Percentiles rank a stretch among this genome's conserved stretches.
phyloP scores from a whole-genome alignment of 805 yeast genomes.

The Pichia thaimueangensis region DNA sequence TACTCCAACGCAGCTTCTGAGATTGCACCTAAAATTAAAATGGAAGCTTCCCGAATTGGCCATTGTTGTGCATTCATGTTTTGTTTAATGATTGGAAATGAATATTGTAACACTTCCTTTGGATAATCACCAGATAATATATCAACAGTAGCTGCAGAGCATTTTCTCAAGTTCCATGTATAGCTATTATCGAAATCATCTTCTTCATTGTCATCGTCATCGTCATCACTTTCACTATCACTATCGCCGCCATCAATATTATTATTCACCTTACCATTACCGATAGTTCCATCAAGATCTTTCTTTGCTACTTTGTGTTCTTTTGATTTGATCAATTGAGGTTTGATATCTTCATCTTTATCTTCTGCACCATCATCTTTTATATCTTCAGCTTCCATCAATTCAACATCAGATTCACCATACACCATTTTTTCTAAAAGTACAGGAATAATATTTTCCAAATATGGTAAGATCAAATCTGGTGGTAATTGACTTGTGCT shows the following conservation, averaged over 20 bases:
- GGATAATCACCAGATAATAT: conserved; percentile 66
- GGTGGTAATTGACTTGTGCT: conserved; percentile 56
- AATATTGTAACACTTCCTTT: conserved; percentile 52
- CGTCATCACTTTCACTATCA: conserved; percentile 30
- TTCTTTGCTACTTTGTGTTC: conserved; percentile 29
- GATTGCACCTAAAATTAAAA: conserved; percentile 91
- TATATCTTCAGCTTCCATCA: conserved; percentile 57
- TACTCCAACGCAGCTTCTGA: conserved; percentile 80
- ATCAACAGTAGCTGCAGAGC: conserved; percentile 91
- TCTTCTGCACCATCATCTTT: conserved; percentile 79
- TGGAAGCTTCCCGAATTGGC: conserved; percentile 91
- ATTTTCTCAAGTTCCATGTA: conserved; percentile 89
- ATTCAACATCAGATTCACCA: conserved; percentile 69
- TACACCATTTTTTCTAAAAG: conserved; percentile 80
- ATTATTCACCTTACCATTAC: not conserved
- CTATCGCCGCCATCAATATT: conserved; percentile 12
- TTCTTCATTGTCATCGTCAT: conserved; percentile 53
- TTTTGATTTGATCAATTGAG: conserved; percentile 67
- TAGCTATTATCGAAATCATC: conserved; percentile 60
- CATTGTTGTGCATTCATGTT: conserved; percentile 66
- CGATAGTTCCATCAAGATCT: conserved; percentile 6
- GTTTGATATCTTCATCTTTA: conserved; percentile 80
- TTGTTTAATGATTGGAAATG: conserved; percentile 71
- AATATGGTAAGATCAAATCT: conserved; percentile 49
- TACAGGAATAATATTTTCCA: conserved; percentile 66